Base-by-base conservation (phyloP, 768 basidiomycete genomes). In the Tubosaeta brunneosetosa region DNA sequence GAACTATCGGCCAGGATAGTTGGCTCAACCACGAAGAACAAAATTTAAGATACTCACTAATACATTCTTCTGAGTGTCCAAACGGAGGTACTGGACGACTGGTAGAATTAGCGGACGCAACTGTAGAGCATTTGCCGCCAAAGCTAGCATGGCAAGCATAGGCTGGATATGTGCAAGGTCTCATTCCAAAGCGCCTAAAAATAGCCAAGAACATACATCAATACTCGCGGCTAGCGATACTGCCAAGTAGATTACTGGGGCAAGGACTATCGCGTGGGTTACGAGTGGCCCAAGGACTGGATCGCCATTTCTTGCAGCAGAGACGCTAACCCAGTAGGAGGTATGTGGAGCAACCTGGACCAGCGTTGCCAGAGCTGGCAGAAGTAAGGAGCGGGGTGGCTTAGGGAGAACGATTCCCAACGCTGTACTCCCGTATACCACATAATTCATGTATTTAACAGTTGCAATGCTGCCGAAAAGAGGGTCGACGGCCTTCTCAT, bases 401-500 rank as follows among this genome's bases (percentile, higher is more conserved):
- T 49, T 63, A 17, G 71, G 62, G 29, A 70, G 50, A 25, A 69
- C 55, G 26, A 74, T 57, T 17, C 63, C 67, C 16, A 75, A 66
- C 1, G 61, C 64, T 22, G 76, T 66, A 50, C 65, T 68, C 40
- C 74, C 69, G 25, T 73, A 62, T 11, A 74, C 60, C 34, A 75
- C 53, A 51, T 74, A 72, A 44, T 66, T 62, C 8, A 90, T 69
- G 34, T 82, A 72, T 49, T 74, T 71, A 0, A 70, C 71, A 1
- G 84, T 80, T 0, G 85, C 80, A 7, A 75, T 73, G 12, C 77
- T 72, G 44, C 83, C 88, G 65, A 89, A 91, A 3, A 90, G 70
- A 14, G 89, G 89, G 50, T 75, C 67, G n/a, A 91, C 62, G 9
- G 81, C 75, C 32, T 80, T 81, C 65, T 80, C 77, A 62, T 90